A percentile compares a stretch with the other conserved stretches of the same genome.
phyloP scores from a whole-genome alignment of 768 basidiomycete species.

The Pleurotus tuber-regium region DNA sequence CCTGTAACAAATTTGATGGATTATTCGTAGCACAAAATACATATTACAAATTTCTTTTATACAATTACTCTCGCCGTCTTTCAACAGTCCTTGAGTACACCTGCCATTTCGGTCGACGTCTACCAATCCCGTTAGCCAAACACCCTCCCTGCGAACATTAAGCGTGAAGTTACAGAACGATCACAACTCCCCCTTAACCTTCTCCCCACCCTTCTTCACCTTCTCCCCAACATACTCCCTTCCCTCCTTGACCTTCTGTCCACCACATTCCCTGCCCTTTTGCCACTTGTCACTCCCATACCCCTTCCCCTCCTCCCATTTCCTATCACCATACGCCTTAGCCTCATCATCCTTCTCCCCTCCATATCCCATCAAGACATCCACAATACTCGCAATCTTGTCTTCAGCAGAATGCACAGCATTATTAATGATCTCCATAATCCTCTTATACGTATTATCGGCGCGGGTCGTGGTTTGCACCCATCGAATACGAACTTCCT shows the following conservation, averaged over 20 bases:
- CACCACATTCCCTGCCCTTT: slow-evolving; percentile 24
- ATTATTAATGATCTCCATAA: slow-evolving; percentile 64
- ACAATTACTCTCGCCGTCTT: no score
- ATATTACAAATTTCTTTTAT: no score
- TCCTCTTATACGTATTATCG: slow-evolving; percentile 53
- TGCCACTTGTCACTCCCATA: slow-evolving; percentile 23
- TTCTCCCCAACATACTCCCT: slow-evolving; percentile 35
- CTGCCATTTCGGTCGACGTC: no score
- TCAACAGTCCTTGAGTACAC: no score
- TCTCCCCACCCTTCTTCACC: slow-evolving; percentile 33
- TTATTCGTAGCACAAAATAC: no score
- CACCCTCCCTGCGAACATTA: no score
- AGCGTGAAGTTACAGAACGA: no score
- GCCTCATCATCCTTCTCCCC: slow-evolving; percentile 23
- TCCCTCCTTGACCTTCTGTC: slow-evolving; percentile 26
- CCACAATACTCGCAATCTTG: slow-evolving; percentile 50
- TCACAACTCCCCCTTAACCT: slow-evolving; percentile 39
- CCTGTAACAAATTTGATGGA: no score
- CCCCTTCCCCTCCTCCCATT: slow-evolving; percentile 25
- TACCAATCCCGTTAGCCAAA: no score
- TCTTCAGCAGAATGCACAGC: slow-evolving; percentile 78
- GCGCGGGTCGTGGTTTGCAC: slow-evolving; percentile 59
- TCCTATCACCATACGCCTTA: slow-evolving; percentile 20
- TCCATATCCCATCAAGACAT: slow-evolving; percentile 40
- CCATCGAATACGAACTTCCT: slow-evolving; percentile 80